Conservation (phyloP, 2,329 filamentous ascomycete species). For the Paraphaeosphaeria minitans region DNA sequence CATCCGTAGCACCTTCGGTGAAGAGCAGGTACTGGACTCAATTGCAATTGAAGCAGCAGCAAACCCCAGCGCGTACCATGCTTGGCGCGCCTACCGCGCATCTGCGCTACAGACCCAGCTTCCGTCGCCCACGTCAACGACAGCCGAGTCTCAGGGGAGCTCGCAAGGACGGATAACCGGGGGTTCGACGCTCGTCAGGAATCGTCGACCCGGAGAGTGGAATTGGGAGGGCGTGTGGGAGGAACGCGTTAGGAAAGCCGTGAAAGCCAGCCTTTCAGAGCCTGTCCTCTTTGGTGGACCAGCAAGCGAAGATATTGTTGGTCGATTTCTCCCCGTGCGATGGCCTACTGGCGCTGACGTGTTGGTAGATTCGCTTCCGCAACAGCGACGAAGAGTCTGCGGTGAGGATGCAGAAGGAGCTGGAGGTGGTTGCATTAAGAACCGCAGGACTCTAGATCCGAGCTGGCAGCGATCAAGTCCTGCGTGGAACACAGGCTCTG, state of each 20-base stretch:
- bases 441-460: conserved; percentile 13
- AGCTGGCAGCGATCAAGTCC: not conserved
- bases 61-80: conserved; percentile 91
- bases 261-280: conserved; percentile 79
- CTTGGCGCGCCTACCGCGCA: conserved; percentile 77
- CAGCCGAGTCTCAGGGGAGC: conserved; percentile 28
- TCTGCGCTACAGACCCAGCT: conserved; percentile 38
- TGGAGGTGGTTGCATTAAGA: conserved; percentile 27
- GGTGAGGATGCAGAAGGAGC: conserved; percentile 37
- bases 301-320: conserved; percentile 72
- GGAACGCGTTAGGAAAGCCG: conserved; percentile 78
- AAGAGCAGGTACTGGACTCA: conserved; percentile 75
- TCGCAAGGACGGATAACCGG: conserved; percentile 22
- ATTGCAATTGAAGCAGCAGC: conserved; percentile 82
- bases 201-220: conserved; percentile 79
- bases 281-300: conserved; percentile 74
- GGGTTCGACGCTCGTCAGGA: conserved; percentile 50
- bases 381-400: conserved; percentile 41
- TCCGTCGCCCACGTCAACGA: conserved; percentile 24
- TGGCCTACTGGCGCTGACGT: conserved; percentile 11
- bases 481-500: too few species aligned
- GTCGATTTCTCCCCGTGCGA: conserved; percentile 6
- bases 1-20: conserved; percentile 79
- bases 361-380: conserved; percentile 46
- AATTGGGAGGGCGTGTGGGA: conserved; percentile 99